These are phyloP conservation scores for Jimgerdemannia lactiflua DNA, from an alignment of 192 early-diverging fungal species.

Conservation along the genomic window DNA sequence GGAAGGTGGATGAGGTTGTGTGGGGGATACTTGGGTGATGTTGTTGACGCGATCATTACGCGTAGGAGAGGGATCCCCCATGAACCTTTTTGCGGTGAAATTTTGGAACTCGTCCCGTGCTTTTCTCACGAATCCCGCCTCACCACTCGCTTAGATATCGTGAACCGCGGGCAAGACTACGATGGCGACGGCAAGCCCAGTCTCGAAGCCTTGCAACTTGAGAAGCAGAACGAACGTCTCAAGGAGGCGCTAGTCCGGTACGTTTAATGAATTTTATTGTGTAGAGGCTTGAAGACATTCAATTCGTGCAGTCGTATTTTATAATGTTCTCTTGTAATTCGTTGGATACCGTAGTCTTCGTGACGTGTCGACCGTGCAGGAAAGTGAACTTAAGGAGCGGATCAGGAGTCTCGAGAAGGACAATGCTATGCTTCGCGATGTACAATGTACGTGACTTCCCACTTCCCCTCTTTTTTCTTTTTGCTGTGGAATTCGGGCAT, in stretches of 20 bases:
- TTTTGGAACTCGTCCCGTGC: background rate
- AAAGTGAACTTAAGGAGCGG: slow-evolving; percentile 58
- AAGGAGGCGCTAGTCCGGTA: slow-evolving; percentile 84
- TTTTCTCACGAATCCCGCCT: background rate
- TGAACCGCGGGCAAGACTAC: slow-evolving; percentile 21
- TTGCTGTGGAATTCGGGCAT: too few relatives aligned
- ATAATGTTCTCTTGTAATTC: slow-evolving; percentile 2
- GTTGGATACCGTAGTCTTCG: slow-evolving; percentile 51
- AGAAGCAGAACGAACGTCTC: slow-evolving; percentile 82
- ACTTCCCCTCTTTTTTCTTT: too few relatives aligned
- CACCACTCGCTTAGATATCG: slow-evolving; percentile 11
- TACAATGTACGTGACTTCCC: slow-evolving; percentile 37
- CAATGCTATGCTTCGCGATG: slow-evolving; percentile 48
- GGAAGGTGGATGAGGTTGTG: background rate
- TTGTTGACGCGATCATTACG: slow-evolving; percentile 8
- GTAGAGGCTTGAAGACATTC: too few relatives aligned
- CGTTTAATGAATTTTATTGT: background rate
- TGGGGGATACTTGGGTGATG: slow-evolving; percentile 17
- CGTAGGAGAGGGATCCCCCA: background rate
- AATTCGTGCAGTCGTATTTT: background rate
- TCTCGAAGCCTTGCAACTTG: slow-evolving; percentile 63
- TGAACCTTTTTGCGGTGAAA: background rate
- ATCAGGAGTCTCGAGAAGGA: slow-evolving; percentile 76
- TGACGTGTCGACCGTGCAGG: slow-evolving; percentile 71
- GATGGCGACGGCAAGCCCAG: slow-evolving; percentile 40